Conservation (phyloP, 352 stramenopile species). For the Thraustotheca clavata region DNA sequence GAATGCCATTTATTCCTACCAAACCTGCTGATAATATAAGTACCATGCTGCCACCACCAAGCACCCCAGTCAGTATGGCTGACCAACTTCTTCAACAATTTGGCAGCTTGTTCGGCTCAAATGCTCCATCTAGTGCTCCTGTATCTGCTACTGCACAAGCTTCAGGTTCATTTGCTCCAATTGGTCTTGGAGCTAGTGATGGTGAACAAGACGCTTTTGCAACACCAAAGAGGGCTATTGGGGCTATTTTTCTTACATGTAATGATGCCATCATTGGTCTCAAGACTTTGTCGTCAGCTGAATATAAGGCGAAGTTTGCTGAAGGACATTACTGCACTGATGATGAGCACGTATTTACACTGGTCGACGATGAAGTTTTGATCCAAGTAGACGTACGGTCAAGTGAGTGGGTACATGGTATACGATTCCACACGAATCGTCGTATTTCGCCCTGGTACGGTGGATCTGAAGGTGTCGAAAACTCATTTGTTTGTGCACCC, state of each 20-base stretch:
- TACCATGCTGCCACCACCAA: neutral
- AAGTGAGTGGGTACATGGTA: conserved; percentile 14
- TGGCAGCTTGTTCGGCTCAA: conserved; percentile 15
- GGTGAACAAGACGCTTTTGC: conserved; percentile 27
- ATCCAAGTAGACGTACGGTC: conserved; percentile 23
- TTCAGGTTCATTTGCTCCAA: conserved; percentile 23
- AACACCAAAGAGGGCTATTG: conserved; percentile 21
- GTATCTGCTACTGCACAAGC: conserved; percentile 14
- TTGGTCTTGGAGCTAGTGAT: conserved; percentile 17
- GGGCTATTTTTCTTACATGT: conserved; percentile 25
- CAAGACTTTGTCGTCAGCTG: conserved; percentile 22
- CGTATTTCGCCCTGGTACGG: conserved; percentile 29
- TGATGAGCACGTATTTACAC: conserved; percentile 26
- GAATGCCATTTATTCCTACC: neutral
- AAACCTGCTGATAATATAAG: neutral
- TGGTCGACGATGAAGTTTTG: conserved; percentile 26
- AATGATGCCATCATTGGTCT: conserved; percentile 24
- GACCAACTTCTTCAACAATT: conserved; percentile 10
- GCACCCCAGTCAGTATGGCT: neutral
- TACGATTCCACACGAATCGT: conserved; percentile 31
- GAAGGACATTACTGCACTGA: conserved; percentile 23
- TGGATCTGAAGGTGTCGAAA: conserved; percentile 2
- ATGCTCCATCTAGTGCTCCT: neutral
- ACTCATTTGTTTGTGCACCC: conserved; percentile 8
- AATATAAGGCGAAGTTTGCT: conserved; percentile 23